A percentile compares a stretch with the other conserved stretches of the same genome.
Evolutionary conservation across 768 basidiomycete genomes (phyloP).

Genomic region (Pisolithus sp.): DNA sequence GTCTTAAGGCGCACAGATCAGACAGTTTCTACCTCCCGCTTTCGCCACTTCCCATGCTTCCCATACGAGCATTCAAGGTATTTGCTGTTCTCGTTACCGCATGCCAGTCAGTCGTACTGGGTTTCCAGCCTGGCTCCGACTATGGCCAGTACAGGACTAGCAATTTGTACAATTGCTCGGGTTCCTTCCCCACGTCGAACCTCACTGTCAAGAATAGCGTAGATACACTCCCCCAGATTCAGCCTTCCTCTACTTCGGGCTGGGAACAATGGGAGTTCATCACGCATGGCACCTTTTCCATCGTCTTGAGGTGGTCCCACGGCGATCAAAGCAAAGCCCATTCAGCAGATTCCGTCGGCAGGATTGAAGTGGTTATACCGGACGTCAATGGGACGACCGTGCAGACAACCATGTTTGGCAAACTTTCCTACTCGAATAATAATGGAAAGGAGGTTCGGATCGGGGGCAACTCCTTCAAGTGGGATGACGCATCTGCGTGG

Average conservation of each 20-base stretch:
- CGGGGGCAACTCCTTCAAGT: slow-evolving; percentile 6
- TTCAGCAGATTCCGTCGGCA: neutral
- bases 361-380: slow-evolving; percentile 7
- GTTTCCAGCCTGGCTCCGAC: slow-evolving; percentile 9
- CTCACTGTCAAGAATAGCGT: slow-evolving; percentile 8
- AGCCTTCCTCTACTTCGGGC: neutral
- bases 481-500: slow-evolving; percentile 9
- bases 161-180: slow-evolving; percentile 15
- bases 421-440: neutral
- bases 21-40: too few species aligned
- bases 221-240: slow-evolving; percentile 14
- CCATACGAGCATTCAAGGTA: neutral
- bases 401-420: neutral
- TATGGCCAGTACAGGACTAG: slow-evolving; percentile 8
- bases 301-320: slow-evolving; percentile 9
- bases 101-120: neutral
- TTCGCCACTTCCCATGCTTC: neutral
- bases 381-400: slow-evolving; percentile 6
- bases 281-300: slow-evolving; percentile 9
- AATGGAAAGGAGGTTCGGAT: slow-evolving; percentile 5
- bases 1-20: too few species aligned
- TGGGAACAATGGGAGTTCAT: slow-evolving; percentile 14
- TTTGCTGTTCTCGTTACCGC: neutral
- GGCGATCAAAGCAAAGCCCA: slow-evolving; percentile 5
- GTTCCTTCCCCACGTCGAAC: slow-evolving; percentile 5